Evolutionary conservation across 176 grass and related monocot species (phyloP), one percentile per base, ranked within the genome.

Genomic region (Microstegium vimineum): DNA sequence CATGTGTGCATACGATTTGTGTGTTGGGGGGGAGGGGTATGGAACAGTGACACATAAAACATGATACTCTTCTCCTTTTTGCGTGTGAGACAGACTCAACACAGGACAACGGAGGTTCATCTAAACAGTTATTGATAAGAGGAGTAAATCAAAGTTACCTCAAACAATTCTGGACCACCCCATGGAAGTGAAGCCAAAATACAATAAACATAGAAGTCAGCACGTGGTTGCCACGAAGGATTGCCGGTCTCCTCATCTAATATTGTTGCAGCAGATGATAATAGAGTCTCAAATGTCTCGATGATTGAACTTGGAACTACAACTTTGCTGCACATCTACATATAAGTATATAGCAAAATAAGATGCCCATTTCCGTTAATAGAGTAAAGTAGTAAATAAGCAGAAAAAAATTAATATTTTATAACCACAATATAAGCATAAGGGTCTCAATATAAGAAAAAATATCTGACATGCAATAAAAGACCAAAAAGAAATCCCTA

Each of bases 291-390:
- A 82, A 91, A 95, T 57, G 83, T 80, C 83, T 94, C 96, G 43
- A 94, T 87, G 67, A 95, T 79, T 73, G 93, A 95, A 91, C 72
- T 87, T 82, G 96, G 93, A 26, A 82, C 69, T 67, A 99, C 70
- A 91, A 95, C 93, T 92, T 99, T 99, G 88, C 96, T 94, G 76
- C 93, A 95, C 90, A 99, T 95, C 93, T 98, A 90, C 79, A 82
- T 33, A 62, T 25, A 52, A 87, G 47, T 51, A 51, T 20, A 46
- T 51, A 20, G 20, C 15, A 16, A 87, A 12, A 70, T 23, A 83
- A 74, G 84, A 82, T 47, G 3, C 31, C 69, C 10, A 31, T 15
- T 76, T 70, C 62, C 26, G 7, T 69, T 13, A 65, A 78, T 23
- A 84, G 33, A 9, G 1, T 52, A 86, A 69, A 71, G 81, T 28